Evolutionary conservation across 108 stramenopile genomes (phyloP), one percentile per base, ranked within the genome.

Genomic region (Nitzschia sp.): DNA sequence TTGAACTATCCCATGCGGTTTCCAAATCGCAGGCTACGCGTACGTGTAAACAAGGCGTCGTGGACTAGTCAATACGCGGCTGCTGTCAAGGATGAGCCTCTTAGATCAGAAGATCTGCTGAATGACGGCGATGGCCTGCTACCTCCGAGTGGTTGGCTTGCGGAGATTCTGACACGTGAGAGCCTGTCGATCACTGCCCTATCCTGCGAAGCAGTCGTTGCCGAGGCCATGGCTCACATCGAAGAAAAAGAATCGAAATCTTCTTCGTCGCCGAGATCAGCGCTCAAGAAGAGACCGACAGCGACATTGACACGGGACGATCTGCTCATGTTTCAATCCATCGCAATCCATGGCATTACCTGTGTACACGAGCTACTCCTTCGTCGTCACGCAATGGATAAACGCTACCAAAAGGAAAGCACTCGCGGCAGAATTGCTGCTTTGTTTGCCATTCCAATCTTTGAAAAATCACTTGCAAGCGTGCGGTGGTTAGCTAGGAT

Each of bases 331-430:
- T 78, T 92, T 32, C 89, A 95, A 56, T 87, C 93, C n/a, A 76
- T 89, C 19, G 87, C 88, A 11, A 77, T 87, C 23, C 86, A 95
- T 58, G 77, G 87, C 0, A 85, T 91, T 32, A 76, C 81, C 8
- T 76, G 64, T 66, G 89, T 84, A 17, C 77, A 91, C 64, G 88
- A 95, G 21, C 66, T 87, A 8, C 69, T 92, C 22, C 72, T 95
- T 28, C 86, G 89, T 26, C 80, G 91, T 11, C 93, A 95, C 53
- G 85, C 93, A 0, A 80, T 89, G 77, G 93, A 95, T 72, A 71
- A 50, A 22, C 63, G 91, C 36, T 95, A 83, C 63, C 93, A 95
- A 66, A 73, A 77, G 22, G 73, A 81, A 36, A 68, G 79, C 23
- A 64, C 71, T 52, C 76, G 79, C 21, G 77, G 78, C 62, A 84